Conservation (phyloP, 2,329 filamentous ascomycete species). For the Lomentospora prolificans region DNA sequence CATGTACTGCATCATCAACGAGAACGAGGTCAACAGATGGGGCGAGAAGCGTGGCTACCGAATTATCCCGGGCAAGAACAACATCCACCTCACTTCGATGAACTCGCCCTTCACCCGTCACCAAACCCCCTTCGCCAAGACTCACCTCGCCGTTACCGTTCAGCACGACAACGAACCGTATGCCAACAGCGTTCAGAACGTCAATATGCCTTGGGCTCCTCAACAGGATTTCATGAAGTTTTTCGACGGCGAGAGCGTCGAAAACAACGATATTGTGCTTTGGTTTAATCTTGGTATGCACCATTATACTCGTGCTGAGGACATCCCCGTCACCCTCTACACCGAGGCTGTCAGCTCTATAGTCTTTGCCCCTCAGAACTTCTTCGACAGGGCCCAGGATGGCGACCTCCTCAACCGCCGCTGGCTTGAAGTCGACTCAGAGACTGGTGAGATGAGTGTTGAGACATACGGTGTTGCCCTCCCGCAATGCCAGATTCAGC, state of each 20-base stretch:
- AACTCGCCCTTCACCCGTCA: slow-evolving; percentile 31
- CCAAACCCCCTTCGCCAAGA: slow-evolving; percentile 30
- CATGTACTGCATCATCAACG: slow-evolving; percentile 35
- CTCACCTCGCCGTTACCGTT: slow-evolving; percentile 34
- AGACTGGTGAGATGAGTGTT: slow-evolving; percentile 16
- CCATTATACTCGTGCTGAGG: slow-evolving; percentile 40
- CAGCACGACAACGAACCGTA: slow-evolving; percentile 32
- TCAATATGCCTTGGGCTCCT: slow-evolving; percentile 27
- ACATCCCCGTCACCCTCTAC: slow-evolving; percentile 22
- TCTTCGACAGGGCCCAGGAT: slow-evolving; percentile 23
- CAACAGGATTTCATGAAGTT: slow-evolving; percentile 36
- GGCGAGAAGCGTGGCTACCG: slow-evolving; percentile 38
- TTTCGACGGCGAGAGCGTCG: slow-evolving; percentile 18
- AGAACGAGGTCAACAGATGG: slow-evolving; percentile 32
- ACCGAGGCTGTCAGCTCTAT: slow-evolving; percentile 22
- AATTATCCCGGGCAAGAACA: slow-evolving; percentile 24
- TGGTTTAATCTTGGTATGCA: slow-evolving; percentile 48
- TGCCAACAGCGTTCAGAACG: slow-evolving; percentile 30
- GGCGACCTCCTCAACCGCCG: slow-evolving; percentile 24
- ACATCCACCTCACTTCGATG: slow-evolving; percentile 31
- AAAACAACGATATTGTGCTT: slow-evolving; percentile 29
- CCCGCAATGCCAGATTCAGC: slow-evolving; percentile 19
- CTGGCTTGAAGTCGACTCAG: slow-evolving; percentile 19
- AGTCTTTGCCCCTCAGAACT: slow-evolving; percentile 23
- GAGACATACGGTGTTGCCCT: slow-evolving; percentile 22